A percentile compares a stretch with the other conserved stretches of the same genome.
These are phyloP conservation scores for Phytophthora nicotianae DNA, from an alignment of 352 stramenopile genomes.

Conservation along the genomic window DNA sequence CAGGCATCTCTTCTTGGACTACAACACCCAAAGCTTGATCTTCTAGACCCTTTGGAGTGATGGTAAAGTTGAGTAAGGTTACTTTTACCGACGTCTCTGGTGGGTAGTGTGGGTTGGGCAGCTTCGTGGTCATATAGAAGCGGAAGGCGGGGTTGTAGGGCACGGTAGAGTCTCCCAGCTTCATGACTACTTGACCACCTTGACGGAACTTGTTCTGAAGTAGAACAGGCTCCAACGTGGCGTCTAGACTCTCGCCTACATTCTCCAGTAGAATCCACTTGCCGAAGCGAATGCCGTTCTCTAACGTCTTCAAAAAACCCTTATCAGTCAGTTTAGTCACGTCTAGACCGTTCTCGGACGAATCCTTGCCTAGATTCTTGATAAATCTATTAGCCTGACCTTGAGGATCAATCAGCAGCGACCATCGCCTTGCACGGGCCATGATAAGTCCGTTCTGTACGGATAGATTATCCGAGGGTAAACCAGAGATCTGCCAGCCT, in stretches of 20 bases:
- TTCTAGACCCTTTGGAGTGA: conserved; percentile 90
- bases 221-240: conserved; percentile 90
- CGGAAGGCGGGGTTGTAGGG: conserved; percentile 91
- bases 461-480: conserved; percentile 90
- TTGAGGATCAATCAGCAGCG: conserved; percentile 92
- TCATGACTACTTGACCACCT: conserved; percentile 93
- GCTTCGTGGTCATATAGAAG: conserved; percentile 95
- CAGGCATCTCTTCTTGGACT: conserved; percentile 93
- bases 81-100: conserved; percentile 94
- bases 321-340: conserved; percentile 87
- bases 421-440: conserved; percentile 87
- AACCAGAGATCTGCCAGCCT: conserved; percentile 90
- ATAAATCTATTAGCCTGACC: conserved; percentile 94
- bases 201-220: conserved; percentile 94
- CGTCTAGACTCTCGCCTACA: conserved; percentile 87
- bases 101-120: conserved; percentile 93
- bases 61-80: conserved; percentile 93
- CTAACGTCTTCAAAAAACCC: conserved; percentile 80
- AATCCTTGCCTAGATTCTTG: conserved; percentile 91
- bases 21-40: conserved; percentile 93
- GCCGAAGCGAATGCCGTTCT: conserved; percentile 94
- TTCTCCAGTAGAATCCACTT: conserved; percentile 93
- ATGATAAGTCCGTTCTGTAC: conserved; percentile 96
- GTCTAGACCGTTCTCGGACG: conserved; percentile 85
- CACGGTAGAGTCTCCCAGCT: conserved; percentile 91